Conservation (phyloP, 345 rosid genomes). For the Hypericum androsaemum region DNA sequence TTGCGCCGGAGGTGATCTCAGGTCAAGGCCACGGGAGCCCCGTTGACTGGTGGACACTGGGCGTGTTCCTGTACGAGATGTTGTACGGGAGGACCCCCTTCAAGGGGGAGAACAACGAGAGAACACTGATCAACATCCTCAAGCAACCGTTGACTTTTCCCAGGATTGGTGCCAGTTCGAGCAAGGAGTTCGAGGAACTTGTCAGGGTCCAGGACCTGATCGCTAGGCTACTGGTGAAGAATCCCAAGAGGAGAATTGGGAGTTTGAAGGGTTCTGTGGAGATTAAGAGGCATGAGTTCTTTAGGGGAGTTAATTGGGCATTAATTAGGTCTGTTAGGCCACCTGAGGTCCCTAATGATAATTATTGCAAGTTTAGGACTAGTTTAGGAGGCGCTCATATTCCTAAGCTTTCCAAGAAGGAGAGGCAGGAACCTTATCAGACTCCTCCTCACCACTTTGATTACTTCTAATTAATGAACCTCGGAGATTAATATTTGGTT, state of each 20-base stretch:
- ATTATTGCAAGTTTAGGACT: conserved; percentile 19
- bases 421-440: conserved; percentile 69
- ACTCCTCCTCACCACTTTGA: conserved; percentile 63
- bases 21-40: conserved; percentile 96
- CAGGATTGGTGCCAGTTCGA: conserved; percentile 38
- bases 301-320: conserved; percentile 83
- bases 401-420: conserved; percentile 59
- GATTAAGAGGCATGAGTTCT: conserved; percentile 79
- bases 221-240: conserved; percentile 55
- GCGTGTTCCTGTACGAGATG: conserved; percentile 84
- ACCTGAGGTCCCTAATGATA: conserved; percentile 56
- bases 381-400: conserved; percentile 21
- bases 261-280: conserved; percentile 64
- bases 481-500: not conserved
- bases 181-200: conserved; percentile 53
- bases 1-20: conserved; percentile 91
- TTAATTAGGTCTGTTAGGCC: conserved; percentile 73
- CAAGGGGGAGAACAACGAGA: conserved; percentile 88
- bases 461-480: conserved; percentile 50
- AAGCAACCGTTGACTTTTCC: conserved; percentile 71
- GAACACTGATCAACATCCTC: conserved; percentile 65
- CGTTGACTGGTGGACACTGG: conserved; percentile 97
- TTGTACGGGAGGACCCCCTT: conserved; percentile 78
- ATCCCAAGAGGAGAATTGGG: conserved; percentile 79
- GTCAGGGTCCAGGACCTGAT: conserved; percentile 67